Base-by-base conservation (phyloP, 2,329 filamentous ascomycete genomes). In the Colletotrichum zoysiae region DNA sequence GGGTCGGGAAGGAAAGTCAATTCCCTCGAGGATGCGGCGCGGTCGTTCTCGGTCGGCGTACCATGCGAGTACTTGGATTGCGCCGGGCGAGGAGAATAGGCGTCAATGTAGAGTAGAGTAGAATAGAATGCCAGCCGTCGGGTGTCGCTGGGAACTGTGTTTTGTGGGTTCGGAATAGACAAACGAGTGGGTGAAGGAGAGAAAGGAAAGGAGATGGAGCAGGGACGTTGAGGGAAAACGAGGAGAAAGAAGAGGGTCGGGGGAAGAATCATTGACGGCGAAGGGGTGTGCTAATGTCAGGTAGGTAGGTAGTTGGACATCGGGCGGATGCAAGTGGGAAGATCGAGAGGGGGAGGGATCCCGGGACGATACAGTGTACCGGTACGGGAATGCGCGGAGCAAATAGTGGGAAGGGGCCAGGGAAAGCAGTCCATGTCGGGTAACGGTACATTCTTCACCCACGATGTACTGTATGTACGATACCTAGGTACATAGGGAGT, bases 221-320 rank as follows among this genome's bases (percentile, higher is more conserved):
- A 60, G 69, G 69, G 65, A 65, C 40, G 65, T 69, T n/a, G 69
- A 71, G 51, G 58, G 58, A 58, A 44, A 61, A 23, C 46, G 48
- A 56, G 38, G 48, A 55, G n/a, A 51, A 61, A 48, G 50, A 44
- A 69, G 48, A 64, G 61, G 38, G 61, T 42, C 23, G 65, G 65
- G 65, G 65, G 51, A 57, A 50, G 65, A 60, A 55, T 44, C 65
- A 64, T 55, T 69, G 69, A 69, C 59, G 69, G 69, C 46, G 65
- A 71, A 69, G 51, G 62, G 62, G 40, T 18, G 48, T 60, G 69
- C 46, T 67, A 64, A 57, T 61, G 60, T 63, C 20, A 62, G 48
- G 58, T 64, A 68, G 50, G 44, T 67, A 62, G 48, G 58, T 64
- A 68, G 50, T 51, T 67, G 33, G 64, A 67, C 63, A 57, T 67